Base-by-base conservation (phyloP, 441 rosid species). In the Aleurites moluccanus region DNA sequence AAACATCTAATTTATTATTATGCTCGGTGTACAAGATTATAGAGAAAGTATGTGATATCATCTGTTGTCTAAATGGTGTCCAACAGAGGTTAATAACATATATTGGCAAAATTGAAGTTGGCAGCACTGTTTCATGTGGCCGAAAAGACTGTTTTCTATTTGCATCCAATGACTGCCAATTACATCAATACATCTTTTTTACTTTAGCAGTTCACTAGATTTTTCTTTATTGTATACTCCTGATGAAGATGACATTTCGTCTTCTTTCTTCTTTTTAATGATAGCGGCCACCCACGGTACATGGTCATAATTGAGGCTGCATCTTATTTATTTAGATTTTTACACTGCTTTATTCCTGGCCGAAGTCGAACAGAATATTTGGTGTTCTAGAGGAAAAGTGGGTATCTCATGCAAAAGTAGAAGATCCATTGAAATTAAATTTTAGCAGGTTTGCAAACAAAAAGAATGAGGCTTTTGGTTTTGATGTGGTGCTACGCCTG, bases 141-240 rank as follows among this genome's bases (percentile, higher is more conserved):
- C 27, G 74, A 66, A 21, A 38, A 71, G 33, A 66, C 27, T 66
- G 55, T 33, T 16, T 44, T 44, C 7, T 11, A 55, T 65, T 52
- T 71, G 52, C 18, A 49, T 45, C 33, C 18, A n/a, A 3, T 15
- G 57, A 40, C 4, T 60, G 33, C 28, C 23, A 44, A 50, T 23
- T 5, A 38, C 40, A 42, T 59, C 18, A 10, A 20, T 44, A 30
- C 28, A 53, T 16, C 9, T 55, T 16, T 59, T 25, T 4, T 49
- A 66, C 9, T 9, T 59, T 33, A 55, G 15, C 42, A 66, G 15
- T 44, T 44, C 15, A 6, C 25, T 42, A 5, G 38, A 21, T 44
- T 14, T 33, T 64, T 70, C 63, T 56, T 56, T 70, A 21, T 27
- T 70, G 11, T 45, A n/a, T 27, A 18, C 67, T 68, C 23, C 50